Conservation (phyloP, 306 rosid species). For the Trifolium subterraneum region DNA sequence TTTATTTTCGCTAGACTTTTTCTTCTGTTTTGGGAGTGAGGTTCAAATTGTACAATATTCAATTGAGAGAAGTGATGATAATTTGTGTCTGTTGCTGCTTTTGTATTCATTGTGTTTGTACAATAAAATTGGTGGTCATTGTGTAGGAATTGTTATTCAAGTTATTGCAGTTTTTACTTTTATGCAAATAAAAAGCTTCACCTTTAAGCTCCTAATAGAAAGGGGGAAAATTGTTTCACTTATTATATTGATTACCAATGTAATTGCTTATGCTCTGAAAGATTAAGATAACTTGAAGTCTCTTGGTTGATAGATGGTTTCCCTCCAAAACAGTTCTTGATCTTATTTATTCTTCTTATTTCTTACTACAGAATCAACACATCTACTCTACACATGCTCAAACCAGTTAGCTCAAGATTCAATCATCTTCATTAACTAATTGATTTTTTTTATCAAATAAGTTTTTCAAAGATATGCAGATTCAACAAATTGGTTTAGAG, state of each 20-base stretch:
- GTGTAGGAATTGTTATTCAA: not conserved
- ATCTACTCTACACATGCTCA: not conserved
- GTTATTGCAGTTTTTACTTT: not conserved
- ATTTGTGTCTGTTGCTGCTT: slow-evolving; percentile 11
- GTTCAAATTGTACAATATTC: slow-evolving; percentile 32
- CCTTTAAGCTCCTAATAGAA: not conserved
- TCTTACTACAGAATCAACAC: too few species aligned
- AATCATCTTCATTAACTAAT: not conserved
- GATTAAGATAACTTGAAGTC: not conserved
- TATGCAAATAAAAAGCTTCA: not conserved
- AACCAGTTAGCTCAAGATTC: not conserved
- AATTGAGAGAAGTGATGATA: slow-evolving; percentile 7
- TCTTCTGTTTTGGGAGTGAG: slow-evolving; percentile 7
- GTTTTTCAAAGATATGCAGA: not conserved
- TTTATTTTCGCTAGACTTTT: slow-evolving; percentile 6
- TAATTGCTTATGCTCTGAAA: not conserved
- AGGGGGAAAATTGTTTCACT: too few species aligned
- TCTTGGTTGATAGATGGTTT: too few species aligned
- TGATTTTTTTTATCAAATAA: not conserved
- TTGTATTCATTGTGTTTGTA: slow-evolving; percentile 6
- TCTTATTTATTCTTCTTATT: too few species aligned
- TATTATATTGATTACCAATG: not conserved
- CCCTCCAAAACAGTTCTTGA: too few species aligned
- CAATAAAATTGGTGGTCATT: slow-evolving; percentile 2
- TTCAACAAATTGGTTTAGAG: not conserved